Evolutionary conservation across 495 filamentous ascomycete genomes (phyloP).

Genomic region (Penicillium waksmanii): DNA sequence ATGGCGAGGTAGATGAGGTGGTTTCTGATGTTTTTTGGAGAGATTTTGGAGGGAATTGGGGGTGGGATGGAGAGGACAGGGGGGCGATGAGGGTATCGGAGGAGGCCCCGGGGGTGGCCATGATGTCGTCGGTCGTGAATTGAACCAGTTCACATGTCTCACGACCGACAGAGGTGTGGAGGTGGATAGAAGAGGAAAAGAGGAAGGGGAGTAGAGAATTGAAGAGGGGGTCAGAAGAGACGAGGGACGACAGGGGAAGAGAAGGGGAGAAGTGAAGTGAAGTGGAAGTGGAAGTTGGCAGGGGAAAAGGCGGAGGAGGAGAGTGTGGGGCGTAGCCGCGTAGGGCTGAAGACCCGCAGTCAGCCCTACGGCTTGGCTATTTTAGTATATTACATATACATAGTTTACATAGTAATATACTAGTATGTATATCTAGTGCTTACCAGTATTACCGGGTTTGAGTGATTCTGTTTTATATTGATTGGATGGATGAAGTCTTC

Average conservation of each 20-base stretch:
- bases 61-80: background rate
- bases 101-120: conserved; percentile 18
- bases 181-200: background rate
- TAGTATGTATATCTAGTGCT: background rate
- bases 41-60: conserved; percentile 1
- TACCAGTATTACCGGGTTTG: too few relatives aligned
- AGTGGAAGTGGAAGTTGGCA: background rate
- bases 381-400: background rate
- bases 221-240: background rate
- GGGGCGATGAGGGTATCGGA: conserved; percentile 26
- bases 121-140: conserved; percentile 6
- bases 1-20: background rate
- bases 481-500: too few relatives aligned
- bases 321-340: conserved; percentile 11
- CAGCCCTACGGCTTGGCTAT: background rate
- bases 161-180: conserved; percentile 6
- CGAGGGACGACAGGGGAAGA: background rate
- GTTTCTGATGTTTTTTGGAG: background rate
- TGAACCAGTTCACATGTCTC: conserved; percentile 18
- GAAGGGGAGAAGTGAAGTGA: background rate
- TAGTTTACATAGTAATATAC: background rate
- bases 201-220: conserved; percentile 1
- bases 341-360: conserved; percentile 28
- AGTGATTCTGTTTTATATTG: too few relatives aligned
- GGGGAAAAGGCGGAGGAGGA: conserved; percentile 5